phyloP scores from a whole-genome alignment of 2,329 filamentous ascomycete genomes.

The Penicillium sp. region DNA sequence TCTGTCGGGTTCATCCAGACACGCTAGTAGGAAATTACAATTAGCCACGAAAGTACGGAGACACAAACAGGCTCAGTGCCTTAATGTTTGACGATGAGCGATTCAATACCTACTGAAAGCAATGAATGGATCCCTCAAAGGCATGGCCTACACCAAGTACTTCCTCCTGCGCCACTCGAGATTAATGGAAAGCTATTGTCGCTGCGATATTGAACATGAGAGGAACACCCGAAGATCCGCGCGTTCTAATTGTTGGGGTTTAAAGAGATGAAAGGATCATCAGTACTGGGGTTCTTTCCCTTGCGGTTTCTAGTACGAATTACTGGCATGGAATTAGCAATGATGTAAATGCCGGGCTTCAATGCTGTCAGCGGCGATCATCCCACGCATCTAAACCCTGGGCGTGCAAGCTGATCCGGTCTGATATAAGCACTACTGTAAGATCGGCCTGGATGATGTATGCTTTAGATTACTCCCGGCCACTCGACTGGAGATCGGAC shows the following conservation, averaged over 20 bases:
- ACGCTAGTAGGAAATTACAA: not conserved
- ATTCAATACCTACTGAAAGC: no score
- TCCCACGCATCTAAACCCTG: not conserved
- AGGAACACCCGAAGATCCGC: not conserved
- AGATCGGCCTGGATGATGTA: not conserved
- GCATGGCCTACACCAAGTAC: no score
- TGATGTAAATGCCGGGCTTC: not conserved
- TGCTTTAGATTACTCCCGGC: not conserved
- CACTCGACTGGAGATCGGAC: not conserved
- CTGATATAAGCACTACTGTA: constrained; percentile 4
- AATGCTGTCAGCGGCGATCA: not conserved
- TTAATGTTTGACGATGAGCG: not conserved
- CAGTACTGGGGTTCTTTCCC: not conserved
- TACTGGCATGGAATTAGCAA: no score
- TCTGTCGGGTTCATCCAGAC: not conserved
- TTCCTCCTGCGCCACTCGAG: no score
- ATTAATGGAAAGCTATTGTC: not conserved
- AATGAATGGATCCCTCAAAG: no score
- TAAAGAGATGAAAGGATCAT: not conserved
- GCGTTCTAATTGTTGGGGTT: not conserved
- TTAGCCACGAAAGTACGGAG: no score
- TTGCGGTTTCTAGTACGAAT: not conserved
- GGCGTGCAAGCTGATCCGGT: not conserved
- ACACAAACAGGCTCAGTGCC: not conserved
- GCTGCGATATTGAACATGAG: not conserved